These are phyloP conservation scores for Cucumis cinereus DNA, from an alignment of 306 rosid species.

Conservation along the genomic window DNA sequence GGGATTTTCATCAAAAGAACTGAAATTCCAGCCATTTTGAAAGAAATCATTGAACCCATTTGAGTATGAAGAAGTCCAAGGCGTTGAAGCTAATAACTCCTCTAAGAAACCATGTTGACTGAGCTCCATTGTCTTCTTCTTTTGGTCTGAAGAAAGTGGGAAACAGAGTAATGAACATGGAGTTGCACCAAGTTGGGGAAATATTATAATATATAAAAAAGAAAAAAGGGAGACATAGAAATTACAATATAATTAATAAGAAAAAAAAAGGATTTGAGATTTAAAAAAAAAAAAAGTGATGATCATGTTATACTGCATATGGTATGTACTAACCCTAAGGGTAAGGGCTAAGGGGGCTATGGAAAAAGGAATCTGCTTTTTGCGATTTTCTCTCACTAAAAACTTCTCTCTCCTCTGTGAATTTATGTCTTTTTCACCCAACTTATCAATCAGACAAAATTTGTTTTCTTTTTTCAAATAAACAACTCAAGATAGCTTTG, in stretches of 20 bases:
- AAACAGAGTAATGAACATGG: neutral
- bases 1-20: slow-evolving; percentile 45
- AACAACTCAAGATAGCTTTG: slow-evolving; percentile 43
- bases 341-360: neutral
- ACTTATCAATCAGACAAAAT: slow-evolving; percentile 42
- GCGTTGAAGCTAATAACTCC: slow-evolving; percentile 29
- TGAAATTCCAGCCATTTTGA: slow-evolving; percentile 52
- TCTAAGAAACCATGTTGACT: slow-evolving; percentile 75
- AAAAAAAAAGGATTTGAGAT: neutral
- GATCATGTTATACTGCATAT: neutral
- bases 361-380: slow-evolving; percentile 61
- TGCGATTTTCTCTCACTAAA: neutral
- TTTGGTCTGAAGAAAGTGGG: slow-evolving; percentile 2
- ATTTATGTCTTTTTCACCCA: slow-evolving; percentile 66
- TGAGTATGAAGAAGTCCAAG: slow-evolving; percentile 18
- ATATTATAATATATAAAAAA: slow-evolving; percentile 1
- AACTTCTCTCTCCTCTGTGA: slow-evolving; percentile 20
- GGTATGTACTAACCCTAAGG: neutral
- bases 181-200: slow-evolving; percentile 9
- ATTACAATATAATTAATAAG: neutral
- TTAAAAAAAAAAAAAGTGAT: neutral
- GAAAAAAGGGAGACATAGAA: neutral
- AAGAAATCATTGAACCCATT: slow-evolving; percentile 47
- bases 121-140: slow-evolving; percentile 56
- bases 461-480: slow-evolving; percentile 32